Evolutionary conservation across 257 asterid genomes (phyloP).

Genomic region (Nicotiana knightiana): DNA sequence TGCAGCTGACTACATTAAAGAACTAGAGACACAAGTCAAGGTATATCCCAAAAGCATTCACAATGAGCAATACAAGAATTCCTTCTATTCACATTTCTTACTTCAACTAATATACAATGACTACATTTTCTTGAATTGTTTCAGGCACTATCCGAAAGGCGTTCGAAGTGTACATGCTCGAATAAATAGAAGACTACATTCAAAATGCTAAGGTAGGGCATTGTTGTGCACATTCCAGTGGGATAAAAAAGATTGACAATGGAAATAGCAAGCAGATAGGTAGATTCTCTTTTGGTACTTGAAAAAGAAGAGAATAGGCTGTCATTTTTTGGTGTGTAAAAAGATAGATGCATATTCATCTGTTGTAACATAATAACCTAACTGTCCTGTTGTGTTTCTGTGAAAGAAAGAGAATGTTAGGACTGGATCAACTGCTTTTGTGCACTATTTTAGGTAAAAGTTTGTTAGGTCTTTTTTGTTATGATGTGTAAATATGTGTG

Average conservation of each 20-base stretch:
- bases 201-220: conserved; percentile 19
- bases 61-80: background rate
- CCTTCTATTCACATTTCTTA: background rate
- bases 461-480: background rate
- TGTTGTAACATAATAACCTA: background rate
- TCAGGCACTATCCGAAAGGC: conserved; percentile 52
- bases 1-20: conserved; percentile 89
- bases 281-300: background rate
- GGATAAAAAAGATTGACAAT: background rate
- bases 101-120: too few species aligned
- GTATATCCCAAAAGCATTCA: conserved; percentile 21
- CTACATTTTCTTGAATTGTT: background rate
- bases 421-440: background rate
- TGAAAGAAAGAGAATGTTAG: background rate
- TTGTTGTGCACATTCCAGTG: background rate
- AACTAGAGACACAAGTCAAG: conserved; percentile 68
- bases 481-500: background rate
- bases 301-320: background rate
- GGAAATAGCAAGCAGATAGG: background rate
- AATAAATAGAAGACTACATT: conserved; percentile 19
- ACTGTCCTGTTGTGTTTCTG: background rate
- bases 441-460: background rate
- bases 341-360: background rate
- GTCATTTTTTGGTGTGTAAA: conserved; percentile 2
- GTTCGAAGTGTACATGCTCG: conserved; percentile 57